Evolutionary conservation across 148 eudicot genomes (phyloP).

Genomic region (Nyssa sinensis): DNA sequence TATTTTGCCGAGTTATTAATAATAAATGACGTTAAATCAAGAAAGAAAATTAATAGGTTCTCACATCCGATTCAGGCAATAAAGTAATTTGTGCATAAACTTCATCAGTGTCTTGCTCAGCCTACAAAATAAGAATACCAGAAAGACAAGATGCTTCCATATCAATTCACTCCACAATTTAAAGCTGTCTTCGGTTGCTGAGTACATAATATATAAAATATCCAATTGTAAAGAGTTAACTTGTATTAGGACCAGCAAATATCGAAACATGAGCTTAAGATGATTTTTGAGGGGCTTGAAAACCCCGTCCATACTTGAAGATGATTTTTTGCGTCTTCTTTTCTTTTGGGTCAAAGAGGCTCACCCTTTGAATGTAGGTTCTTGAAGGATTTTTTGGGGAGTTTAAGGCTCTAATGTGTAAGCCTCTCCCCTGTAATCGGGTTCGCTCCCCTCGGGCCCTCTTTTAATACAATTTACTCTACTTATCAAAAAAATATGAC

Average conservation of each 20-base stretch:
- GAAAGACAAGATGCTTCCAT: neutral
- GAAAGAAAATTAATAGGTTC: slow-evolving; percentile 14
- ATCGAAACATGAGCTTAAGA: neutral
- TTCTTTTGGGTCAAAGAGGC: too few species aligned
- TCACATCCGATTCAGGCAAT: slow-evolving; percentile 75
- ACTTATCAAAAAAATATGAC: too few species aligned
- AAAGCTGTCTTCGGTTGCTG: neutral
- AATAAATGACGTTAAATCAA: slow-evolving; percentile 18
- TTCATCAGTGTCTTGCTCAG: slow-evolving; percentile 94
- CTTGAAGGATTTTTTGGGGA: too few species aligned
- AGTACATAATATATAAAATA: too few species aligned
- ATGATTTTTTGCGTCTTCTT: too few species aligned
- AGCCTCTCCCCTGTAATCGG: too few species aligned
- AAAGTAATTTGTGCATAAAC: slow-evolving; percentile 91
- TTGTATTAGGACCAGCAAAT: neutral
- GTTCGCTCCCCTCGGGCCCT: too few species aligned
- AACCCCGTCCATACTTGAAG: too few species aligned
- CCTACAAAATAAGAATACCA: slow-evolving; percentile 48
- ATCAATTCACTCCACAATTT: slow-evolving; percentile 9
- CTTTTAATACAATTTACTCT: too few species aligned
- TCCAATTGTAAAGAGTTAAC: neutral
- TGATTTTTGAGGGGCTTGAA: too few species aligned
- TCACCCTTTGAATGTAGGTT: too few species aligned
- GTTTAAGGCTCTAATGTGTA: too few species aligned
- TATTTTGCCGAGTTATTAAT: neutral